Percentiles rank a stretch among this genome's conserved stretches.
Conservation (phyloP, 2,329 filamentous ascomycete species). For the Aspergillus sp. region DNA sequence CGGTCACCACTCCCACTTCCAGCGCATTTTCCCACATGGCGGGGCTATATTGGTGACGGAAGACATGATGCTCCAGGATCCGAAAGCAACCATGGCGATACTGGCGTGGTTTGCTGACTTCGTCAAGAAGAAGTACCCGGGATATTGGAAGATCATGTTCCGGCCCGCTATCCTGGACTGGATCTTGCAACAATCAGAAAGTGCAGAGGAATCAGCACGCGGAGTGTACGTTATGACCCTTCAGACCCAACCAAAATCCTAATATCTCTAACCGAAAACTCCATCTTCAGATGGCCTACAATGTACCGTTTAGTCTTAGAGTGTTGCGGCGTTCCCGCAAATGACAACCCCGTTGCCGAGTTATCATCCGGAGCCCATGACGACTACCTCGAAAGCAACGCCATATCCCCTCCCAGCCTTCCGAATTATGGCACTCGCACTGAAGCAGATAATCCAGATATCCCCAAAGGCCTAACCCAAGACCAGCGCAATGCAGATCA, state of each 20-base stretch:
- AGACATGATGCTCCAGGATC: constrained; percentile 38
- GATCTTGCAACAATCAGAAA: constrained; percentile 31
- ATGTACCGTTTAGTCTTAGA: constrained; percentile 33
- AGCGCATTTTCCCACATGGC: constrained; percentile 43
- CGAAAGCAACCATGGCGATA: constrained; percentile 32
- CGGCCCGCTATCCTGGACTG: constrained; percentile 40
- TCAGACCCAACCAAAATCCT: not conserved
- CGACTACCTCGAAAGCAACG: constrained; percentile 26
- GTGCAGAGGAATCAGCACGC: constrained; percentile 11
- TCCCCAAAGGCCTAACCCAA: constrained; percentile 30
- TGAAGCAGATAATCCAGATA: constrained; percentile 23
- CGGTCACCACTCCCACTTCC: constrained; percentile 27
- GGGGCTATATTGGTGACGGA: constrained; percentile 44
- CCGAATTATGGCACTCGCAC: constrained; percentile 32
- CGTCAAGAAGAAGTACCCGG: constrained; percentile 24
- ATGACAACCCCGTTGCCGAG: not conserved
- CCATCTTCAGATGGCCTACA: constrained; percentile 23
- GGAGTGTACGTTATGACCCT: constrained; percentile 22
- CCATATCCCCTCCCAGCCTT: constrained; percentile 33
- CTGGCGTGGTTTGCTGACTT: constrained; percentile 40
- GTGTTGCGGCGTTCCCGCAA: constrained; percentile 9
- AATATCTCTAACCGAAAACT: not conserved
- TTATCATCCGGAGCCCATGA: constrained; percentile 27
- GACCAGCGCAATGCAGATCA: constrained; percentile 37
- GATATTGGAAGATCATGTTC: constrained; percentile 42